Percentiles rank a stretch among this genome's conserved stretches.
These are phyloP conservation scores for Cladosporium sp. DNA, from an alignment of 2,329 filamentous ascomycete species.

Conservation along the genomic window DNA sequence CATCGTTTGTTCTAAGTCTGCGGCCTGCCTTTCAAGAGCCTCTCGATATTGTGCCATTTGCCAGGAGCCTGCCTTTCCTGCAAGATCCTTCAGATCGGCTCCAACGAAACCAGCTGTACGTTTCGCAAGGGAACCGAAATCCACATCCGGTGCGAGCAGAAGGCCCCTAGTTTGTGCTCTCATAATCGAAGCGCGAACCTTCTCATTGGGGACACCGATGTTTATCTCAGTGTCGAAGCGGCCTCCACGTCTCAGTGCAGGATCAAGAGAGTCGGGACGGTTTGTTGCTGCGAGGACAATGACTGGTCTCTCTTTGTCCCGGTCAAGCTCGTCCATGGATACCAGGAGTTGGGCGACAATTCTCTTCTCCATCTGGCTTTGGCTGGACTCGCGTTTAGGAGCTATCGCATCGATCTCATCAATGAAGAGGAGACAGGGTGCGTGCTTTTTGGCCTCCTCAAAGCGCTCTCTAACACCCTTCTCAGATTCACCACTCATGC, in stretches of 20 bases:
- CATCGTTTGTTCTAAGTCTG: constrained; percentile 39
- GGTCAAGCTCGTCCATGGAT: constrained; percentile 76
- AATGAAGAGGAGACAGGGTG: constrained; percentile 86
- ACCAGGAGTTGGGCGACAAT: constrained; percentile 79
- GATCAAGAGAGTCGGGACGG: constrained; percentile 78
- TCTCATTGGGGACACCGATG: constrained; percentile 79
- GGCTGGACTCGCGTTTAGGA: constrained; percentile 75
- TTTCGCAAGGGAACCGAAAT: constrained; percentile 71
- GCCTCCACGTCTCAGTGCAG: constrained; percentile 67
- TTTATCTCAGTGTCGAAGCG: constrained; percentile 82
- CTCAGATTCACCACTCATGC: constrained; percentile 86
- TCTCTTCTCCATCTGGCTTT: constrained; percentile 84
- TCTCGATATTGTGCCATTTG: constrained; percentile 59
- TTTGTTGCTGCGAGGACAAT: constrained; percentile 92
- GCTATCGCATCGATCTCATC: constrained; percentile 91
- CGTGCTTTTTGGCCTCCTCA: constrained; percentile 79
- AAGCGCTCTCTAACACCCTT: constrained; percentile 82
- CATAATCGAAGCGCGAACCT: constrained; percentile 73
- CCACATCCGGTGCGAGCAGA: constrained; percentile 62
- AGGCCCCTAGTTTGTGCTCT: constrained; percentile 65
- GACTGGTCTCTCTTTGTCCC: constrained; percentile 66
- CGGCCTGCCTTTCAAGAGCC: constrained; percentile 41
- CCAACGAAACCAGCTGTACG: constrained; percentile 91
- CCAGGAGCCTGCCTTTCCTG: constrained; percentile 60
- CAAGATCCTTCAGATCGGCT: constrained; percentile 73